Percentiles rank a stretch among this genome's conserved stretches.
These are phyloP conservation scores for Apiotrichum brassicae DNA, from an alignment of 1,284 basidiomycete species.

Conservation along the genomic window DNA sequence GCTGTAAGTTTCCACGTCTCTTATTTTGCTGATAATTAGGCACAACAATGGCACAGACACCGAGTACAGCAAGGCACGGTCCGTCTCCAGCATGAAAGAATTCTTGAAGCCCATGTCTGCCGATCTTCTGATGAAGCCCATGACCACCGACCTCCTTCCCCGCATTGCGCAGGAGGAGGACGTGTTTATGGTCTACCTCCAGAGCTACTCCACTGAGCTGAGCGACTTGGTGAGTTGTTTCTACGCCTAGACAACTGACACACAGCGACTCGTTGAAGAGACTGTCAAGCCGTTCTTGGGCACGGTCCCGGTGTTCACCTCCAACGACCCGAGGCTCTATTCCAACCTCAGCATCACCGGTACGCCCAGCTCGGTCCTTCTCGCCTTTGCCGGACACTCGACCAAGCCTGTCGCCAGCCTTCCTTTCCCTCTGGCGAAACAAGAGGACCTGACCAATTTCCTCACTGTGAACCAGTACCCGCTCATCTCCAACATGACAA, in stretches of 20 bases:
- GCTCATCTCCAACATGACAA: constrained; percentile 61
- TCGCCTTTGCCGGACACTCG: constrained; percentile 66
- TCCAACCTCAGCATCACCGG: constrained; percentile 53
- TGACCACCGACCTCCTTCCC: constrained; percentile 51
- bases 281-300: constrained; percentile 59
- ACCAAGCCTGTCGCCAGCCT: constrained; percentile 33
- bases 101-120: constrained; percentile 56
- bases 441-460: constrained; percentile 49
- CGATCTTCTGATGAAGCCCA: constrained; percentile 46
- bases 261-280: constrained; percentile 44
- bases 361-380: constrained; percentile 53
- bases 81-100: constrained; percentile 59
- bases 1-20: constrained; percentile 38
- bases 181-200: constrained; percentile 69
- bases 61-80: constrained; percentile 65
- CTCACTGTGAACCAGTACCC: constrained; percentile 64
- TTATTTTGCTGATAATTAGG: neutral
- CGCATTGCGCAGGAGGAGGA: constrained; percentile 53
- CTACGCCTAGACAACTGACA: neutral
- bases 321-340: constrained; percentile 50
- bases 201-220: constrained; percentile 48
- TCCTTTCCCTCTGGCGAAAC: constrained; percentile 27
- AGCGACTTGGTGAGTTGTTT: constrained; percentile 43
- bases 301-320: constrained; percentile 58
- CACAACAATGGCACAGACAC: constrained; percentile 2